These are phyloP conservation scores for Ambrosia artemisiifolia DNA, from an alignment of 129 eudicot species.

Conservation along the genomic window DNA sequence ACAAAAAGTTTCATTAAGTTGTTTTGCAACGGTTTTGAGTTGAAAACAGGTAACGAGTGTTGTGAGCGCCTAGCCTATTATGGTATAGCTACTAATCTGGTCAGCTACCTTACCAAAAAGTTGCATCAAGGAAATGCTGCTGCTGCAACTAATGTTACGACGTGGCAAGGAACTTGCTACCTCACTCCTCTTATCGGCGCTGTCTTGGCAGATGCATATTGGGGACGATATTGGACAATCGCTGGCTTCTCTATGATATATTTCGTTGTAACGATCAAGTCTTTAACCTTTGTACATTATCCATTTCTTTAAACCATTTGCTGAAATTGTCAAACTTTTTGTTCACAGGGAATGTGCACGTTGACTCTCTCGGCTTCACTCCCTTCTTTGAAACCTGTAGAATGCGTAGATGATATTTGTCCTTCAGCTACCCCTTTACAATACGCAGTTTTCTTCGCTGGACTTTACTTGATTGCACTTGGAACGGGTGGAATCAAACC, in stretches of 20 bases:
- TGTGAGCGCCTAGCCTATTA: constrained; percentile 80
- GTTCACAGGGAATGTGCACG: constrained; percentile 30
- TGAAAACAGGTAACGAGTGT: constrained; percentile 64
- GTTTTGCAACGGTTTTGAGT: background rate
- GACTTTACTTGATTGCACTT: constrained; percentile 52
- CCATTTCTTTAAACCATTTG: background rate
- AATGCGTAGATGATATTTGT: constrained; percentile 17
- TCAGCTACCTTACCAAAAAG: constrained; percentile 61
- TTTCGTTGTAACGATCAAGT: constrained; percentile 45
- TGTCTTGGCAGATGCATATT: constrained; percentile 67
- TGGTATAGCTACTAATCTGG: constrained; percentile 65
- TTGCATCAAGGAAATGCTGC: constrained; percentile 65
- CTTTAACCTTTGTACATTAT: background rate
- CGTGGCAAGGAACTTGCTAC: constrained; percentile 82
- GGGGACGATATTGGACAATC: constrained; percentile 94
- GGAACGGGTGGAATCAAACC: constrained; percentile 73
- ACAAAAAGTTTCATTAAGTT: background rate
- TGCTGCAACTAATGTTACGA: constrained; percentile 69
- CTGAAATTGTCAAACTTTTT: background rate
- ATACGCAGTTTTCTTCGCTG: constrained; percentile 26
- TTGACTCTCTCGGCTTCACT: constrained; percentile 32
- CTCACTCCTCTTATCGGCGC: constrained; percentile 78
- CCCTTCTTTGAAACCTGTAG: constrained; percentile 23
- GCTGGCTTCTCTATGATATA: constrained; percentile 63
- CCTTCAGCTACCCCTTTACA: constrained; percentile 31